Base-by-base conservation (phyloP, 352 stramenopile genomes). In the Pythium volutum region DNA sequence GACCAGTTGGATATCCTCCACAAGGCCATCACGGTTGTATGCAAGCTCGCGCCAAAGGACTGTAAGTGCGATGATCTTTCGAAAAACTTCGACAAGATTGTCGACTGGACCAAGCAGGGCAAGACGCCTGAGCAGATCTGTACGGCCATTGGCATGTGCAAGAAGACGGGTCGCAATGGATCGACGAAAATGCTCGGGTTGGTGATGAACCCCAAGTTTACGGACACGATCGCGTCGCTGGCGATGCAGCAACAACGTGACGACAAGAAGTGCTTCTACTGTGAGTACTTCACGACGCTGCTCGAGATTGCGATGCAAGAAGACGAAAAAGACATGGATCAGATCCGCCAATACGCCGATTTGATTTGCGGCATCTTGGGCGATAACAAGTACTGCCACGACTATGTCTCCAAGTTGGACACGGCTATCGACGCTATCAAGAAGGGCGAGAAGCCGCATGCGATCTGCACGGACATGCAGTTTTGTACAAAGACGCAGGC, bases 291-390 rank as follows among this genome's bases (percentile, higher is more conserved):
- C 29, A 81, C 75, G 8, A 92, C 77, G 14, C 61, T 90, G 16
- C 55, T 87, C 0, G 76, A 87, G 51, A 70, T 92, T 23, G 70
- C 73, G 15, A 54, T 87, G 41, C 64, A 86, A 45, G 74, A 92
- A 47, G 79, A 84, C 45, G 66, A 77, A 2, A 59, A 77, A 4
- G 67, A 89, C 41, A 72, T 93, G 11, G 59, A 76, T 26, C 46
- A 86, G 64, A 72, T 93, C 20, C 83, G 83, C 4, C 54, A 76
- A 59, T 88, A 86, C 43, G 81, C 81, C 0, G 83, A 92, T 49
- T 80, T 92, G 77, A 86, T 92, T 26, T 92, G 82, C 48, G 73
- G 78, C 64, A 75, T 88, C 55, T 67, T 92, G 9, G 79, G 80
- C 27, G 59, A 73, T 15, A 76, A 87, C 45, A 90, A 77, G 48